Percentiles rank a stretch among this genome's conserved stretches.
These are phyloP conservation scores for Trichopus zeylanicus DNA, from an alignment of 116 monocot genomes.

Conservation along the genomic window DNA sequence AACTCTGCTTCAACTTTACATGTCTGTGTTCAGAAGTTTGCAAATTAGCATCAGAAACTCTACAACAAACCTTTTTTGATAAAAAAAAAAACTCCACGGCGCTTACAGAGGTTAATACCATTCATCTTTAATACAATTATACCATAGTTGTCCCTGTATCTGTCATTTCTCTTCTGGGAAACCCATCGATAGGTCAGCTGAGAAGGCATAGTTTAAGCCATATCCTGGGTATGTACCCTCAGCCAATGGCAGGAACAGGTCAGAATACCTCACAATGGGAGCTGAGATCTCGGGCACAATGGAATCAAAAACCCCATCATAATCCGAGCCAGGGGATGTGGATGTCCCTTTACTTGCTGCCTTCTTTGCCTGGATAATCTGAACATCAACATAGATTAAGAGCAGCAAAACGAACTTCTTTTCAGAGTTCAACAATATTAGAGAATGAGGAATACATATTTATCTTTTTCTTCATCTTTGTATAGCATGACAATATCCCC, in stretches of 20 bases:
- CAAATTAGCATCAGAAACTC: too few relatives aligned
- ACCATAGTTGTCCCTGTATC: too few relatives aligned
- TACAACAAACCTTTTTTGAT: too few relatives aligned
- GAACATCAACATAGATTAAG: constrained; percentile 1
- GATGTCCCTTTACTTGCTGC: constrained; percentile 9
- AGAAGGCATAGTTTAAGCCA: constrained; percentile 36
- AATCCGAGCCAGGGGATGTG: constrained; percentile 1
- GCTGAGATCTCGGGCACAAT: constrained; percentile 45
- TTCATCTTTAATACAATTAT: too few relatives aligned
- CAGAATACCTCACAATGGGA: constrained; percentile 42
- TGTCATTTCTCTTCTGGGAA: constrained; percentile 32
- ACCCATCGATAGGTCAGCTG: constrained; percentile 35
- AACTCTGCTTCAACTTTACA: too few relatives aligned
- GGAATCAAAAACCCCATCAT: constrained; percentile 49
- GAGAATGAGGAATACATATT: constrained; percentile 46
- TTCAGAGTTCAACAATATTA: background rate
- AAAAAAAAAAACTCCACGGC: too few relatives aligned
- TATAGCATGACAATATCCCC: constrained; percentile 84
- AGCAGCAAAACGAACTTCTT: background rate
- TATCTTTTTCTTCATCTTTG: constrained; percentile 60
- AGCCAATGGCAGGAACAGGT: constrained; percentile 39
- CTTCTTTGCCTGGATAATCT: constrained; percentile 67
- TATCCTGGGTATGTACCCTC: constrained; percentile 26
- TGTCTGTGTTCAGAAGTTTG: too few relatives aligned
- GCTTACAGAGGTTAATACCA: too few relatives aligned